Base-by-base conservation (phyloP, 2,329 filamentous ascomycete species). In the Apiospora rasikravindrae region DNA sequence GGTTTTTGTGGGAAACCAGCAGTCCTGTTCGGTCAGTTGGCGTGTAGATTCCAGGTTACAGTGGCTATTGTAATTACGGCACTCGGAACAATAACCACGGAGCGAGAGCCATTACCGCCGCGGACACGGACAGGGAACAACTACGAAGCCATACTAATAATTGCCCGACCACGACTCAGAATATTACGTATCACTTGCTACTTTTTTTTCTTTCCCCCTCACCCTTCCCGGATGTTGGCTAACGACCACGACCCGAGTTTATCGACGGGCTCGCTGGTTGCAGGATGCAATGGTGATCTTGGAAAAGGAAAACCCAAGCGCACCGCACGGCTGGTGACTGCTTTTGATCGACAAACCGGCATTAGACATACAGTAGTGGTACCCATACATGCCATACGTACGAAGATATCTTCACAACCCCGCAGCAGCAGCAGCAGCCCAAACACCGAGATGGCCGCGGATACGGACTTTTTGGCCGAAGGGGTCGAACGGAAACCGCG, bases 121-220 rank as follows among this genome's bases (percentile, higher is more conserved):
- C 57, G 53, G 53, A 57, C 53, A 33, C 33, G 22, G 26, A 37
- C 29, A 37, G n/a, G 19, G 53, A 37, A 33, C 16, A n/a, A n/a
- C 16, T 11, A 10, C 7, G 33, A 33, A n/a, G 33, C 57, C 33
- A 64, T n/a, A 64, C 33, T 37, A 37, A 40, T 37, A 37, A 40
- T 19, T 40, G 57, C 37, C 57, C 57, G 29, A 61, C 53, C 29
- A 61, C 53, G 11, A 22, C 10, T 13, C 22, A 13, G 8, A 40
- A 64, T 64, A n/a, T 40, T 64, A 64, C 57, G 57, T 64, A 64
- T 64, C 57, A 40, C 33, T 40, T 64, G 57, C 57, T 64, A 40
- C 33, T 64, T 64, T 40, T 40, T 10, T 16, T n/a, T 22, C 33
- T 7, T 7, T 37, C 33, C 33, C 33, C 8, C 33, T 37, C 33